These are phyloP conservation scores for Fusarium staphyleae DNA, from an alignment of 2,329 filamentous ascomycete species.

Conservation along the genomic window DNA sequence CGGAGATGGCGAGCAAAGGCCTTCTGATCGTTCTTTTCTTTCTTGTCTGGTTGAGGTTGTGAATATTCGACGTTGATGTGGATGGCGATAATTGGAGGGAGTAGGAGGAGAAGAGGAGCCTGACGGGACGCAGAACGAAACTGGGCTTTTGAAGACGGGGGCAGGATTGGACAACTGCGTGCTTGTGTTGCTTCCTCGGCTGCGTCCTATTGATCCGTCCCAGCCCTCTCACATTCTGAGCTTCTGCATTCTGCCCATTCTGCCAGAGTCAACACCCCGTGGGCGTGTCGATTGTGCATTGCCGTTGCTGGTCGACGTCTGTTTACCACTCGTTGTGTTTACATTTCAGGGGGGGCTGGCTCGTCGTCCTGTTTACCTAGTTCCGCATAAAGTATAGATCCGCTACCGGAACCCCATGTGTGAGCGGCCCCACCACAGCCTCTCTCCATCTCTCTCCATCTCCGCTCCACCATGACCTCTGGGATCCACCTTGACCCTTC, in stretches of 20 bases:
- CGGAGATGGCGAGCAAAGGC: constrained; percentile 43
- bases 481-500: constrained; percentile 31
- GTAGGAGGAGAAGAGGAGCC: constrained; percentile 40
- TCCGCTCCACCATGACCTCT: constrained; percentile 17
- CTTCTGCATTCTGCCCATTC: background rate
- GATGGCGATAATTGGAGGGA: constrained; percentile 51
- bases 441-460: too few species aligned
- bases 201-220: constrained; percentile 34
- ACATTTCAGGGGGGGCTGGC: constrained; percentile 23
- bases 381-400: constrained; percentile 27
- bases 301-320: constrained; percentile 19
- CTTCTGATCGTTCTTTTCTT: constrained; percentile 49
- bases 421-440: constrained; percentile 16
- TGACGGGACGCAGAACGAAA: constrained; percentile 43
- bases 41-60: constrained; percentile 41
- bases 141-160: constrained; percentile 52
- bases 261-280: constrained; percentile 13
- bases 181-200: constrained; percentile 32
- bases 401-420: constrained; percentile 14
- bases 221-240: constrained; percentile 10
- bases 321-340: constrained; percentile 39
- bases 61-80: constrained; percentile 43
- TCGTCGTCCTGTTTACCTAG: constrained; percentile 38
- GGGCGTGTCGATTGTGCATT: constrained; percentile 38
- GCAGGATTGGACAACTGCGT: constrained; percentile 41